Base-by-base conservation (phyloP, 768 basidiomycete genomes). In the Lanmaoa pseudosensibilis region DNA sequence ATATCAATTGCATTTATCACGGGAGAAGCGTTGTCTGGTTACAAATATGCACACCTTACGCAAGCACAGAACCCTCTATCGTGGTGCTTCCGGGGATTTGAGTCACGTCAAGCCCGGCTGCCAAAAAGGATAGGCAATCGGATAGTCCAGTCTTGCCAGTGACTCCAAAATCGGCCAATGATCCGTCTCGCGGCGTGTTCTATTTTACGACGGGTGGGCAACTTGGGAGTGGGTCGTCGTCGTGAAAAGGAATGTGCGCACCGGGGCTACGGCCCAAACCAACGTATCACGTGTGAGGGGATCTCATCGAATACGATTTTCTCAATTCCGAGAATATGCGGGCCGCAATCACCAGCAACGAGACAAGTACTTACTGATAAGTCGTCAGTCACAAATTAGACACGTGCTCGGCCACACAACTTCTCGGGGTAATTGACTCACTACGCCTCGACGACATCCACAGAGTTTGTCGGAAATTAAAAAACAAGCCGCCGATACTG, bases 1-100 rank as follows among this genome's bases (percentile, higher is more conserved):
- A 58, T 57, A 67, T 58, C 56, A 46, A 46, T 58, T 60, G 67
- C 67, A 68, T 68, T 59, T 60, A 67, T 68, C 68, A 60, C 46
- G 54, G 52, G 60, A 50, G 68, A 66, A 62, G 54, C 43, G 11
- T 33, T 37, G 40, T 40, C 44, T 56, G 62, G 58, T 61, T 55
- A 59, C 62, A 46, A 62, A 68, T 51, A 48, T 18, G 44, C 62
- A 55, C 65, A 68, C 65, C 62, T 65, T 63, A 60, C 55, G 57
- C 41, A 56, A 66, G 33, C 49, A 27, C 33, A 12, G 43, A 43
- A 45, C 33, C 36, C 25, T 53, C 60, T n/a, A 15, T 43, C 41
- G 43, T 40, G 43, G 43, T 25, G 25, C 34, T 46, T 51, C 55
- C 48, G 43, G 41, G 39, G 48, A 58, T 57, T 58, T 36, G 50